These are phyloP conservation scores for Dentipellis sp. DNA, from an alignment of 768 basidiomycete genomes.

Conservation along the genomic window DNA sequence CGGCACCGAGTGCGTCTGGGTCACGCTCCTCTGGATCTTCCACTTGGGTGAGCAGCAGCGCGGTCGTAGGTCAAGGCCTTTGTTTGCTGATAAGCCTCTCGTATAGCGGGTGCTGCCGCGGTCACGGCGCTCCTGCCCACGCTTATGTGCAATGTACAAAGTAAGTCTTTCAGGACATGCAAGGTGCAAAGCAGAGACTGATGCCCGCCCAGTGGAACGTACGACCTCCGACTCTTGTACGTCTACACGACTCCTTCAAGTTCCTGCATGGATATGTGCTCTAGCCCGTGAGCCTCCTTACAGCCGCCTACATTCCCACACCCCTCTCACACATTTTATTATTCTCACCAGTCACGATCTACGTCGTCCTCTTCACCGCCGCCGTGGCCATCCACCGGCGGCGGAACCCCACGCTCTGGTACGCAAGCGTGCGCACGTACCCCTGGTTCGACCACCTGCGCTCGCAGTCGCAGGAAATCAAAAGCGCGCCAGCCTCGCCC, in stretches of 20 bases:
- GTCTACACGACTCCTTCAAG: constrained; percentile 7
- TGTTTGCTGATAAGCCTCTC: no score
- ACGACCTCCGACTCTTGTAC: constrained; percentile 4
- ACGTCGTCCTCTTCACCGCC: constrained; percentile 4
- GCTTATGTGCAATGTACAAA: constrained; percentile 8
- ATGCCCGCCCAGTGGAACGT: not conserved
- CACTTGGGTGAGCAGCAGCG: constrained; percentile 4
- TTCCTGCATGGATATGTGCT: constrained; percentile 13
- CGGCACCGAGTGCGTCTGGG: constrained; percentile 12
- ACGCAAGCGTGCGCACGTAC: constrained; percentile 6
- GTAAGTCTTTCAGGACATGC: constrained; percentile 1
- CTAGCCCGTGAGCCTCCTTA: constrained; percentile 5
- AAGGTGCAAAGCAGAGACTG: not conserved
- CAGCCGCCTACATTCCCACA: not conserved
- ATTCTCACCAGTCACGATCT: not conserved
- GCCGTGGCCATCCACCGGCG: constrained; percentile 7
- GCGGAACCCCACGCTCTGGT: constrained; percentile 6
- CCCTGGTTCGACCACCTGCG: constrained; percentile 6
- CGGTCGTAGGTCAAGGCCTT: no score
- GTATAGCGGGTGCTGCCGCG: constrained; percentile 8
- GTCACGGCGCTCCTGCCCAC: constrained; percentile 4
- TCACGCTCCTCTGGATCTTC: constrained; percentile 6
- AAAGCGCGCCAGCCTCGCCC: constrained; percentile 1
- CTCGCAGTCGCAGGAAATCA: constrained; percentile 1
- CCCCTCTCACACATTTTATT: constrained; percentile 1